A percentile compares a stretch with the other conserved stretches of the same genome.
phyloP scores from a whole-genome alignment of 345 rosid species.

The Salix dunnii region DNA sequence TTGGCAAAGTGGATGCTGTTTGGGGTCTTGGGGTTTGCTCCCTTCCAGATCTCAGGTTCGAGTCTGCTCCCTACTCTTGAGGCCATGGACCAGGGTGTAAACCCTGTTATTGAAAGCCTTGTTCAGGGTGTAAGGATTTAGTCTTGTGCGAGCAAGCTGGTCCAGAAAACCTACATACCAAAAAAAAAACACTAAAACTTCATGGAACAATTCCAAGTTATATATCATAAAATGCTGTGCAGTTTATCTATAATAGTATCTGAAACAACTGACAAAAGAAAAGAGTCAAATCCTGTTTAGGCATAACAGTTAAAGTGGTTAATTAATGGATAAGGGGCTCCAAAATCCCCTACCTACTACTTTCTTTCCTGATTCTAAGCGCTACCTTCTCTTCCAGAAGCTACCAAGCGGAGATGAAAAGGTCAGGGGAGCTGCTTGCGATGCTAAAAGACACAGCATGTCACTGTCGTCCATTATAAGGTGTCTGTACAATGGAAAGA shows the following conservation, averaged over 20 bases:
- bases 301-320: background rate
- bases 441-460: background rate
- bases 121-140: too few relatives aligned
- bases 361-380: background rate
- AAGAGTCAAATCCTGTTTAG: background rate
- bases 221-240: background rate
- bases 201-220: too few relatives aligned
- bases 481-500: too few relatives aligned
- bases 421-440: background rate
- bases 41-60: too few relatives aligned
- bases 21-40: too few relatives aligned
- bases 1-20: too few relatives aligned
- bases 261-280: background rate
- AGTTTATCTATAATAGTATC: background rate
- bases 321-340: background rate
- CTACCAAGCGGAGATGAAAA: background rate
- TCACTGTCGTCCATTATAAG: background rate
- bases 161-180: too few relatives aligned
- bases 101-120: too few relatives aligned
- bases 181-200: too few relatives aligned
- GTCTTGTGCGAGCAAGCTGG: too few relatives aligned
- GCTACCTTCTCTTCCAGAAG: background rate
- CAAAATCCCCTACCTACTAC: background rate
- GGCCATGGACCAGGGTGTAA: too few relatives aligned
- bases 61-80: too few relatives aligned